phyloP scores from a whole-genome alignment of 768 basidiomycete species.

The Kwoniella sp. region DNA sequence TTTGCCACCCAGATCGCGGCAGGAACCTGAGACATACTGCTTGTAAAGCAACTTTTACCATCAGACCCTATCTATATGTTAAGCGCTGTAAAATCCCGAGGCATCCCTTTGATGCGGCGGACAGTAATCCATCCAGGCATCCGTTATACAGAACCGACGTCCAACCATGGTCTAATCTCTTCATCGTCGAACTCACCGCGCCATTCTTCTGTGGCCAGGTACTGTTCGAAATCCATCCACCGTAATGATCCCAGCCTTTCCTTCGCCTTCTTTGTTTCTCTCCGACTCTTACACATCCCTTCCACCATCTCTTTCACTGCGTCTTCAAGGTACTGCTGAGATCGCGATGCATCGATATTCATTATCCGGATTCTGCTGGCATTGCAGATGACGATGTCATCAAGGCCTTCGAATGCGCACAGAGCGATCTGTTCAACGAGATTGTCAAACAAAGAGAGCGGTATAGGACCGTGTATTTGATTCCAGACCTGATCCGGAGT shows the following conservation, averaged over 20 bases:
- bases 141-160: too few relatives aligned
- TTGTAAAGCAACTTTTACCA: too few relatives aligned
- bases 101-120: too few relatives aligned
- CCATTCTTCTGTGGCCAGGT: slow-evolving; percentile 8
- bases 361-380: slow-evolving; percentile 1
- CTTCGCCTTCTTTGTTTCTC: not conserved
- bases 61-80: too few relatives aligned
- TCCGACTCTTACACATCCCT: not conserved
- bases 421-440: slow-evolving; percentile 5
- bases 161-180: slow-evolving; percentile 9
- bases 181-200: slow-evolving; percentile 13
- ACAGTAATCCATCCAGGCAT: too few relatives aligned
- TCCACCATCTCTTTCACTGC: not conserved
- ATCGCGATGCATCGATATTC: not conserved
- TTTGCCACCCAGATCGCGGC: too few relatives aligned
- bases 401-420: not conserved
- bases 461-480: not conserved
- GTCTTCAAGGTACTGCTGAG: not conserved
- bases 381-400: slow-evolving; percentile 13
- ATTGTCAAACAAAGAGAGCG: not conserved
- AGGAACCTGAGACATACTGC: too few relatives aligned
- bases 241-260: not conserved
- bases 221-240: slow-evolving; percentile 9
- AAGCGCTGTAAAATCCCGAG: too few relatives aligned
- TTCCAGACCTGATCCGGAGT: slow-evolving; percentile 2